phyloP scores from a whole-genome alignment of 305 asterid species.

The Fraxinus latifolia region DNA sequence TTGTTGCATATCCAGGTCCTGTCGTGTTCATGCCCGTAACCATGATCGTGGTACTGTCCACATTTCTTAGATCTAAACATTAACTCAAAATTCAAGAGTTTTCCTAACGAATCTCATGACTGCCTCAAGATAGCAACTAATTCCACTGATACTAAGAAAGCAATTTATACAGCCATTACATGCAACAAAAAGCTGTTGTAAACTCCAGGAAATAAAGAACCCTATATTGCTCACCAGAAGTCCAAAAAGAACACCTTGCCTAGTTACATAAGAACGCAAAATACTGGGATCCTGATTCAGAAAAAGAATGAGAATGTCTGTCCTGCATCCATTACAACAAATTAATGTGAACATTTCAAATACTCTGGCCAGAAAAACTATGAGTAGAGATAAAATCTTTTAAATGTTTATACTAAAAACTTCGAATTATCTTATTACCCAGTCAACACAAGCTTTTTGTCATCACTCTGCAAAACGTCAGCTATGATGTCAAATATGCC shows the following conservation, averaged over 20 bases:
- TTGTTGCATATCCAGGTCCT: not conserved
- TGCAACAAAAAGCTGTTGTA: constrained; percentile 14
- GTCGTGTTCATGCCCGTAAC: not conserved
- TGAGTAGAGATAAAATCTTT: not conserved
- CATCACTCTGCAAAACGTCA: constrained; percentile 73
- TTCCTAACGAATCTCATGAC: not conserved
- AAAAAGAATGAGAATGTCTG: constrained; percentile 87
- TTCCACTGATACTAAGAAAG: not conserved
- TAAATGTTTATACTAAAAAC: constrained; percentile 12
- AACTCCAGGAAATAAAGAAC: constrained; percentile 15
- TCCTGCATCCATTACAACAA: constrained; percentile 71
- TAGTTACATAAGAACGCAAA: constrained; percentile 67
- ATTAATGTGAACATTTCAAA: constrained; percentile 17
- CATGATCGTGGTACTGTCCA: not conserved
- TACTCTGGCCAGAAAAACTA: constrained; percentile 17
- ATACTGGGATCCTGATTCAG: constrained; percentile 82
- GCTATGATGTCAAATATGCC: constrained; percentile 84
- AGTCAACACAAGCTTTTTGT: constrained; percentile 79
- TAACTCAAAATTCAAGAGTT: not conserved
- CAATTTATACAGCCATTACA: not conserved
- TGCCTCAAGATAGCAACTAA: constrained; percentile 12
- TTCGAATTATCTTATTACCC: constrained; percentile 59
- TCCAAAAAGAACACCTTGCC: constrained; percentile 75
- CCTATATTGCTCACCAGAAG: constrained; percentile 63
- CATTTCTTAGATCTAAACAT: not conserved